phyloP scores from a whole-genome alignment of 1,284 basidiomycete species.

The Ustilago lituana region DNA sequence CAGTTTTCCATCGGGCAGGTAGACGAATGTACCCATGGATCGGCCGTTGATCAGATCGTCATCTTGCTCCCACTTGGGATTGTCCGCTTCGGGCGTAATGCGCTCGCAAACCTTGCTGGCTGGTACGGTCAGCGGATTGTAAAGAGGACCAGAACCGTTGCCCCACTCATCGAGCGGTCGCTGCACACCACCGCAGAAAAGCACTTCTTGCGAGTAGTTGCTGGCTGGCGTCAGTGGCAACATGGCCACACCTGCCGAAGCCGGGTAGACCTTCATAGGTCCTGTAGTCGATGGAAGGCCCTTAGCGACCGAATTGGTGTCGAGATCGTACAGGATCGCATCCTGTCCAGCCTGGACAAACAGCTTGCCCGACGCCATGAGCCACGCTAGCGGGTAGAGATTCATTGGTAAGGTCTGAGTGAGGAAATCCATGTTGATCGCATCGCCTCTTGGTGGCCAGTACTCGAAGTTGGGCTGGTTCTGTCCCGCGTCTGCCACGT shows the following conservation, averaged over 20 bases:
- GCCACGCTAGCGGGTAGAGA: conserved; percentile 57
- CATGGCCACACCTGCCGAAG: conserved; percentile 88
- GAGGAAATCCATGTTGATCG: conserved; percentile 42
- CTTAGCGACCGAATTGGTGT: conserved; percentile 27
- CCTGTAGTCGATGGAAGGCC: conserved; percentile 28
- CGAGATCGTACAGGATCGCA: conserved; percentile 39
- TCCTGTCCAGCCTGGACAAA: conserved; percentile 57
- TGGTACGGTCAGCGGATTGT: conserved; percentile 37
- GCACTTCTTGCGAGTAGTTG: conserved; percentile 82
- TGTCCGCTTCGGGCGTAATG: conserved; percentile 50
- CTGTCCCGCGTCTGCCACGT: conserved; percentile 25
- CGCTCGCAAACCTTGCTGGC: conserved; percentile 54
- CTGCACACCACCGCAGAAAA: conserved; percentile 87
- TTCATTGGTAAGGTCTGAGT: conserved; percentile 45
- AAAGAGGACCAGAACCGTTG: conserved; percentile 46
- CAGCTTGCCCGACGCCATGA: conserved; percentile 53
- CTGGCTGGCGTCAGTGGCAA: conserved; percentile 87
- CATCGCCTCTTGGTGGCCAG: conserved; percentile 36
- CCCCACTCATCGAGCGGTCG: conserved; percentile 65
- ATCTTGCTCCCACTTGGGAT: conserved; percentile 44
- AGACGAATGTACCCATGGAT: conserved; percentile 68
- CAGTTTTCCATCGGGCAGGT: conserved; percentile 78
- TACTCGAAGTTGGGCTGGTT: conserved; percentile 49
- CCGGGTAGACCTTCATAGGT: conserved; percentile 76
- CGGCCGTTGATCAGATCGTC: conserved; percentile 54